These are phyloP conservation scores for Teunomyces panamensis DNA, from an alignment of 805 yeast genomes.

Conservation along the genomic window DNA sequence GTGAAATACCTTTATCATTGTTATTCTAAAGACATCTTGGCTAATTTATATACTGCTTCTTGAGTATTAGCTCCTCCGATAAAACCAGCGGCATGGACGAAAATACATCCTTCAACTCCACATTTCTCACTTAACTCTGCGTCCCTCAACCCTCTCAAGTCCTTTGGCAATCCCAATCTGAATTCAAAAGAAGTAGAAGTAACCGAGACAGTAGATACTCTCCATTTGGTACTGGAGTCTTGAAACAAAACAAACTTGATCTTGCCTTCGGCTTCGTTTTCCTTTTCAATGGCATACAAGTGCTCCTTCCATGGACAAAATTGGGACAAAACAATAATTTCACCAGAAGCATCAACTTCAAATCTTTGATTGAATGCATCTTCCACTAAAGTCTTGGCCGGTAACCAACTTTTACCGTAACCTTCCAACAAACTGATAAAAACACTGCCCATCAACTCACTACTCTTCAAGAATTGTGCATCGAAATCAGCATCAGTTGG, in stretches of 20 bases:
- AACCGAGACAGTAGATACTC: constrained; percentile 92
- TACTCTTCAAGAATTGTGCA: constrained; percentile 63
- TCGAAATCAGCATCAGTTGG: constrained; percentile 66
- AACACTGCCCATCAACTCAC: constrained; percentile 77
- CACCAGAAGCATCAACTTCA: constrained; percentile 64
- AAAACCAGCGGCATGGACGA: constrained; percentile 95
- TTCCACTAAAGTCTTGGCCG: constrained; percentile 77
- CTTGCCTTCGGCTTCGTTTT: constrained; percentile 49
- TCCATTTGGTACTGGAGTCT: constrained; percentile 71
- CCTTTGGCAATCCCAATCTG: constrained; percentile 83
- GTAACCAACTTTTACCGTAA: constrained; percentile 85
- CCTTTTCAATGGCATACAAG: constrained; percentile 68
- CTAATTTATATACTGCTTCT: constrained; percentile 77
- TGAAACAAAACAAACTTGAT: constrained; percentile 76
- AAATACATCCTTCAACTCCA: constrained; percentile 86
- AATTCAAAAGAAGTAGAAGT: constrained; percentile 74
- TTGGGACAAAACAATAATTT: constrained; percentile 66
- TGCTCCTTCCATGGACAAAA: constrained; percentile 97
- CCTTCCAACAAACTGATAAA: constrained; percentile 65
- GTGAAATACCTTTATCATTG: background rate
- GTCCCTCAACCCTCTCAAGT: constrained; percentile 95
- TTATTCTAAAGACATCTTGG: constrained; percentile 32
- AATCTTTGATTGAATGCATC: constrained; percentile 64
- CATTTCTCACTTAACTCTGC: constrained; percentile 67
- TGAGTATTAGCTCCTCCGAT: constrained; percentile 88